Evolutionary conservation across 1,284 basidiomycete species (phyloP).

Genomic region (Volvariella volvacea): DNA sequence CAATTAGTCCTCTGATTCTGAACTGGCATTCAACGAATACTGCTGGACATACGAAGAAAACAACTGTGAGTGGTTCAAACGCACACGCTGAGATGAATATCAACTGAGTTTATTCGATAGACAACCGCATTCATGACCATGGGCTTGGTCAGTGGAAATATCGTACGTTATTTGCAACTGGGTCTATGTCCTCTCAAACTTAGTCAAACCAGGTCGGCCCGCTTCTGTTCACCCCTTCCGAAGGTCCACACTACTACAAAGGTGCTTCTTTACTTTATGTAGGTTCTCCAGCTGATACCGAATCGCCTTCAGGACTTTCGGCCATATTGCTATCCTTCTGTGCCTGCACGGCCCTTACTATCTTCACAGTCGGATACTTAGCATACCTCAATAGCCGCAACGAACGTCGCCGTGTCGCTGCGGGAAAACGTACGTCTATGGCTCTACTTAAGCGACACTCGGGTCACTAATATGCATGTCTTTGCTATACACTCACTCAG

Average conservation of each 20-base stretch:
- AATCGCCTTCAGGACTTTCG: slow-evolving; percentile 13
- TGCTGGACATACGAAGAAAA: slow-evolving; percentile 25
- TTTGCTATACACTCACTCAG: slow-evolving; percentile 8
- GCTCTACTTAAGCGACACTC: background rate
- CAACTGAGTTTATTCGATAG: slow-evolving; percentile 8
- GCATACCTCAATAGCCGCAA: slow-evolving; percentile 17
- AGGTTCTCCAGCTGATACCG: background rate
- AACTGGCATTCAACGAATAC: slow-evolving; percentile 25
- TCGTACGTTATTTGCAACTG: slow-evolving; percentile 13
- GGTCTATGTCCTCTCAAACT: background rate
- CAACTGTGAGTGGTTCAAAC: slow-evolving; percentile 13
- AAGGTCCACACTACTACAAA: slow-evolving; percentile 19
- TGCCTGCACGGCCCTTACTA: slow-evolving; percentile 10
- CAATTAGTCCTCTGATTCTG: slow-evolving; percentile 15
- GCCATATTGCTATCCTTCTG: slow-evolving; percentile 16
- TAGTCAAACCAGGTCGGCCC: slow-evolving; percentile 18
- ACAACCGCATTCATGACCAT: slow-evolving; percentile 20
- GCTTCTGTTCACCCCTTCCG: slow-evolving; percentile 18
- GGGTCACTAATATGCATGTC: too few relatives aligned
- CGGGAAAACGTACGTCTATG: slow-evolving; percentile 17
- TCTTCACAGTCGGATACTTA: slow-evolving; percentile 15
- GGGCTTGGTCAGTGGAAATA: slow-evolving; percentile 18
- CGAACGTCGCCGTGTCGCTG: slow-evolving; percentile 13
- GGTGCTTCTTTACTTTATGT: slow-evolving; percentile 11
- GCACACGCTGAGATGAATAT: background rate